Evolutionary conservation across 1,284 basidiomycete species (phyloP).

Genomic region (Ustilago sp.): DNA sequence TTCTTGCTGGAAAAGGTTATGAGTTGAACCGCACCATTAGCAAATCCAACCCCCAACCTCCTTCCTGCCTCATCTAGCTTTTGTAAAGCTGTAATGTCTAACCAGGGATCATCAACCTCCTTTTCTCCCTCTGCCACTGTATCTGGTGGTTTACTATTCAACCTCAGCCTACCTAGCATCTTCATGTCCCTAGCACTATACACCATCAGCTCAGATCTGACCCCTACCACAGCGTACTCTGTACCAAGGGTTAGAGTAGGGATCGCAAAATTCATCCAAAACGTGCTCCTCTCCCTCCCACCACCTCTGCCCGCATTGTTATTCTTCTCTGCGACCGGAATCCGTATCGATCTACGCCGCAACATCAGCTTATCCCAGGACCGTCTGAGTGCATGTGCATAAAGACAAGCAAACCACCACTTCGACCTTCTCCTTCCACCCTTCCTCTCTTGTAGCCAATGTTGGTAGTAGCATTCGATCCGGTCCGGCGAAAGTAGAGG

Average conservation of each 20-base stretch:
- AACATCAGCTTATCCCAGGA: constrained; percentile 19
- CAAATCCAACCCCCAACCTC: constrained; percentile 30
- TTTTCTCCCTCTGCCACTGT: background rate
- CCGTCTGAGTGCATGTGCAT: background rate
- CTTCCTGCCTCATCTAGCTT: constrained; percentile 7
- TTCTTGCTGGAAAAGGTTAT: background rate
- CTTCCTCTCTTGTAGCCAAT: background rate
- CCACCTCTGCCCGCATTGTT: background rate
- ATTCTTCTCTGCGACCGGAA: background rate
- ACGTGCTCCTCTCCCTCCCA: constrained; percentile 3
- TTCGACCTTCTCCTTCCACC: constrained; percentile 2
- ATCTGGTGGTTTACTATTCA: constrained; percentile 3
- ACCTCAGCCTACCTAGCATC: constrained; percentile 5
- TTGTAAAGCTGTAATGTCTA: constrained; percentile 30
- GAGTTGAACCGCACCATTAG: constrained; percentile 28
- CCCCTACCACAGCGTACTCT: constrained; percentile 21
- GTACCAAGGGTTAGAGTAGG: constrained; percentile 19
- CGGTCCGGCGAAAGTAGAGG: background rate
- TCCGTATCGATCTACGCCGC: background rate
- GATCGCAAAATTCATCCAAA: constrained; percentile 26
- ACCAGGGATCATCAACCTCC: constrained; percentile 30
- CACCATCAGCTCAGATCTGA: constrained; percentile 25
- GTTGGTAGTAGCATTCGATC: background rate
- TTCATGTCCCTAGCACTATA: background rate
- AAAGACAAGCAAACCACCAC: constrained; percentile 21